Evolutionary conservation across 1,139 yeast species (phyloP), one percentile per base, ranked within the genome.

Genomic region (Hanseniaspora uvarum): DNA sequence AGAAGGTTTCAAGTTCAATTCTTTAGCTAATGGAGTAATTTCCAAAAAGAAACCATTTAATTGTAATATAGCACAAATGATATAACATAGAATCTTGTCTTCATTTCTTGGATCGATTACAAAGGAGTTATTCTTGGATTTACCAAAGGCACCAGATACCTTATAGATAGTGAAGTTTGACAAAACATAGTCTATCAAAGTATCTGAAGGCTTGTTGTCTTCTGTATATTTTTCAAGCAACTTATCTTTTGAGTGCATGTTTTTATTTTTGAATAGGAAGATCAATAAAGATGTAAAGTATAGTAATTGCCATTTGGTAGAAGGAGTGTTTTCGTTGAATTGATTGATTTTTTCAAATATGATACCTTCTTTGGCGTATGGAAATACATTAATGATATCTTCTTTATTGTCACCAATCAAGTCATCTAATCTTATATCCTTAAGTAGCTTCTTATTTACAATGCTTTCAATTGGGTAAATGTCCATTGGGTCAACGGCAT

Each of bases 21-120:
- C 97, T 60, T 83, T 81, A 3, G 96, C 89, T 61, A 92, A 71
- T 23, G 95, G 94, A 7, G 85, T 77, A 45, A 88, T 70, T 61
- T 86, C 94, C 24, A 87, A 78, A 58, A 78, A 72, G 70, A 80
- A 92, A 59, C 79, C 80, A 65, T 86, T 88, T 56, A 89, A 73
- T 65, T 84, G 89, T 65, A 94, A 71, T 51, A 86, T 74, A 49
- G 84, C 69, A 7, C 85, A 85, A 58, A 92, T 72, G 53, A 88
- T 72, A 69, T 80, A 84, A 67, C 96, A 84, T 60, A 92, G 72
- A 51, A 92, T 73, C 69, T 84, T 87, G 70, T 87, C 95, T 68
- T 87, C 95, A 63, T 80, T 79, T 61, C 79, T 82, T 43, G 97
- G 95, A 64, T 92, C 96, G 58, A 92, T 79, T 57, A 78, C 73